Conservation (phyloP, 2,329 filamentous ascomycete genomes). For the Teratosphaeria zuluensis region DNA sequence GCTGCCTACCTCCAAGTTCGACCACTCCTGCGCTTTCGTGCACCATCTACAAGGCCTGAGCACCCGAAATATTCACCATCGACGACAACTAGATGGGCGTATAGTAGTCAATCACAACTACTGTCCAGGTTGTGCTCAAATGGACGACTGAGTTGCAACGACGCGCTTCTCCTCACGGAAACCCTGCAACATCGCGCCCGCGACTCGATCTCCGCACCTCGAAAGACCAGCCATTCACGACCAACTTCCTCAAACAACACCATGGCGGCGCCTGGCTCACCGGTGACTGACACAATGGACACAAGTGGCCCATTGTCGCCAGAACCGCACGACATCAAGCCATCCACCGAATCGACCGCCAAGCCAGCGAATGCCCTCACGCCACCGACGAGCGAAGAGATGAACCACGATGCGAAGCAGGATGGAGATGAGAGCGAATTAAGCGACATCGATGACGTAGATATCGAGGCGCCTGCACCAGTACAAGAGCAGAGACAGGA, state of each 20-base stretch:
- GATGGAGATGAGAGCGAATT: slow-evolving; percentile 38
- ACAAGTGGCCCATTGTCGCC: slow-evolving; percentile 15
- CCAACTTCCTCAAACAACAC: background rate
- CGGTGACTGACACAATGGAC: slow-evolving; percentile 1
- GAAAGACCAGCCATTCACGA: background rate
- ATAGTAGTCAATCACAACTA: background rate
- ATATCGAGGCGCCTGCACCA: background rate
- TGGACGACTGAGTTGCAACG: background rate
- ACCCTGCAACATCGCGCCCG: background rate
- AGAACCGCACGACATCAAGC: slow-evolving; percentile 14
- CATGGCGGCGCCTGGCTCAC: slow-evolving; percentile 4
- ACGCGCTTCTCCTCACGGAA: background rate
- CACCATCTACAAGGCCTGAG: background rate
- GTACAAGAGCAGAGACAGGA: background rate
- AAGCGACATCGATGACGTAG: slow-evolving; percentile 28
- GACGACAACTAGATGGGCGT: background rate
- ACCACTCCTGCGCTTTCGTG: background rate
- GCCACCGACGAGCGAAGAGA: slow-evolving; percentile 43
- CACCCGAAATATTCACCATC: background rate
- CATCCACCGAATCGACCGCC: slow-evolving; percentile 4
- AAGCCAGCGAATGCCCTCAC: slow-evolving; percentile 33
- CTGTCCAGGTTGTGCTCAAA: background rate
- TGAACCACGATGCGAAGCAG: slow-evolving; percentile 28
- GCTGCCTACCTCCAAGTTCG: background rate
- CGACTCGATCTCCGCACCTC: background rate